Conservation (phyloP, 176 grass and related monocot species). For the Canna indica region DNA sequence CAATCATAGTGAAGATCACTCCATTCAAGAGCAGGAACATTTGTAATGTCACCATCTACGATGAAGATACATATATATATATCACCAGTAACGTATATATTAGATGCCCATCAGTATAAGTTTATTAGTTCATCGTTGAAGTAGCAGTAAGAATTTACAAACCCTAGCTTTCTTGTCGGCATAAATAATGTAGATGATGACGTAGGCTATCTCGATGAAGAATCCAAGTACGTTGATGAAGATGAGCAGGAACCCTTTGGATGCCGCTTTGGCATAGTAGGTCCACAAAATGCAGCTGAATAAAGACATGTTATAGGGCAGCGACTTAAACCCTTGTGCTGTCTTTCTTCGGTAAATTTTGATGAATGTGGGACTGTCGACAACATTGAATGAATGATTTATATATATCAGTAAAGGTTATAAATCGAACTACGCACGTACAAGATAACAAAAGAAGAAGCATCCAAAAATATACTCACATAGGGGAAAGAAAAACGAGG, state of each 20-base stretch:
- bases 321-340: slow-evolving; percentile 60
- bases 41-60: slow-evolving; percentile 47
- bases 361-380: slow-evolving; percentile 57
- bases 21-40: slow-evolving; percentile 50
- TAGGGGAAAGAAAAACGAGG: neutral
- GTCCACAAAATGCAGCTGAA: slow-evolving; percentile 90
- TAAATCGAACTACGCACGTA: neutral
- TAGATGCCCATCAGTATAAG: neutral
- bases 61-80: neutral
- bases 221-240: slow-evolving; percentile 57
- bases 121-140: too few species aligned
- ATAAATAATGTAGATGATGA: slow-evolving; percentile 47
- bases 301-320: slow-evolving; percentile 74
- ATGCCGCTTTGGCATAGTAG: slow-evolving; percentile 61
- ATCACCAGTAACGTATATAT: too few species aligned
- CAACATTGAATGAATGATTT: neutral
- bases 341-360: slow-evolving; percentile 60
- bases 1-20: slow-evolving; percentile 43
- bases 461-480: neutral
- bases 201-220: slow-evolving; percentile 74
- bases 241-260: slow-evolving; percentile 44
- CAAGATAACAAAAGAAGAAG: neutral
- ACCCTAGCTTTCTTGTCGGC: slow-evolving; percentile 45
- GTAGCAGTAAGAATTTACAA: neutral
- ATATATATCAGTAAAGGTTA: neutral